Percentiles rank a stretch among this genome's conserved stretches.
Conservation (phyloP, 2,329 filamentous ascomycete genomes). For the Tricladium varicosporioides region DNA sequence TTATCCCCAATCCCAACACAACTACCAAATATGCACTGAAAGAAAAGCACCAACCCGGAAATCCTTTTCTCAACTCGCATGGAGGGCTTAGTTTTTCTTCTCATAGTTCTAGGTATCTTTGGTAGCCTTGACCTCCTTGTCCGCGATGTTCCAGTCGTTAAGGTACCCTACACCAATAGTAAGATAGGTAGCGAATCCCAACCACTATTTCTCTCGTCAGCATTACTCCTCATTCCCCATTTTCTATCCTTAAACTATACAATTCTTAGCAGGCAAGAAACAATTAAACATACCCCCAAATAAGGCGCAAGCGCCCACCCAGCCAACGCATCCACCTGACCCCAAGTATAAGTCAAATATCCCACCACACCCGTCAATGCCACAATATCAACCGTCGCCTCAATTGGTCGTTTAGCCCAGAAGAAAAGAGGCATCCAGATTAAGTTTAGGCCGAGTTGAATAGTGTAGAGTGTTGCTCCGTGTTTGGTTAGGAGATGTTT, state of each 20-base stretch:
- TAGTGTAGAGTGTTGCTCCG: conserved; percentile 77
- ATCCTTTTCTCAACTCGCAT: no score
- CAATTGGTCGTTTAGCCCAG: conserved; percentile 66
- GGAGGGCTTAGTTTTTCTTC: conserved; percentile 21
- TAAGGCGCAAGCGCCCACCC: conserved; percentile 79
- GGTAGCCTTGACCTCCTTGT: conserved; percentile 31
- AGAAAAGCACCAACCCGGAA: no score
- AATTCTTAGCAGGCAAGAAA: no score
- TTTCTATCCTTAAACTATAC: no score
- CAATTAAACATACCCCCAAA: conserved; percentile 43
- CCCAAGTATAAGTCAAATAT: conserved; percentile 76
- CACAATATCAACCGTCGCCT: conserved; percentile 73
- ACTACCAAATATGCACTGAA: no score
- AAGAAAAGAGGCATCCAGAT: conserved; percentile 95
- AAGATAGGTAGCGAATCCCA: conserved; percentile 84
- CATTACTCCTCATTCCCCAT: no score
- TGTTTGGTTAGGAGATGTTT: conserved; percentile 49
- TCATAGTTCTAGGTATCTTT: conserved; percentile 34
- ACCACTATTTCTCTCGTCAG: conserved; percentile 49
- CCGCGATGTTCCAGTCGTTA: conserved; percentile 62
- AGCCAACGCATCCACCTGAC: conserved; percentile 67
- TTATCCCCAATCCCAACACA: no score
- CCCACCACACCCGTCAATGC: conserved; percentile 68
- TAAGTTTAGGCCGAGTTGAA: conserved; percentile 83
- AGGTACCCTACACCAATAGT: conserved; percentile 66